Conservation (phyloP, 352 stramenopile species). For the Saprolegnia diclina region DNA sequence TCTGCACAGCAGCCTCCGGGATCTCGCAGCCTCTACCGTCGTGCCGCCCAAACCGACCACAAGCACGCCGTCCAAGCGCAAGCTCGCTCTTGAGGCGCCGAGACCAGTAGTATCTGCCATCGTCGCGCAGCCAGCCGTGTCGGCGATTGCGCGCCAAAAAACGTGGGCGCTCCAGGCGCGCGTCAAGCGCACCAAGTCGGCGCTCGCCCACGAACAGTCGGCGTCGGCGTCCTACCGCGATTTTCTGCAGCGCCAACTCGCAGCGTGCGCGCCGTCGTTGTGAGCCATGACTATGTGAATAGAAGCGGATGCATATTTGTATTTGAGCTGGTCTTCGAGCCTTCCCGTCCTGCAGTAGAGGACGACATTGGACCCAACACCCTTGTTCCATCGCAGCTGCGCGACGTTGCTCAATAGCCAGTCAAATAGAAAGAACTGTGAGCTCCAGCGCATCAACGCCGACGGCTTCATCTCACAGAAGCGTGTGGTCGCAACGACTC, state of each 20-base stretch:
- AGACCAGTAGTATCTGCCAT: too few species aligned
- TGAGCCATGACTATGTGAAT: background rate
- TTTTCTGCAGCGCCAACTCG: constrained; percentile 1
- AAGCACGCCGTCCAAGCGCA: background rate
- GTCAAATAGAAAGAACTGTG: too few species aligned
- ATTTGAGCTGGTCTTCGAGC: too few species aligned
- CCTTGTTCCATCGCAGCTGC: too few species aligned
- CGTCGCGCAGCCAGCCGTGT: too few species aligned
- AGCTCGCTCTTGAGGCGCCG: background rate
- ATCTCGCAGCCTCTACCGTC: background rate
- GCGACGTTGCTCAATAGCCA: too few species aligned
- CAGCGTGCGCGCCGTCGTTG: background rate
- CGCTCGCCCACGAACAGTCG: background rate
- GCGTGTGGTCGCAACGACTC: too few species aligned
- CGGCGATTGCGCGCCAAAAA: background rate
- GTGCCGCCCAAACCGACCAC: background rate
- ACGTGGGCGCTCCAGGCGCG: background rate
- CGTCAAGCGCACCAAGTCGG: constrained; percentile 3
- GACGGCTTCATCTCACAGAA: too few species aligned
- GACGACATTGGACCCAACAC: background rate
- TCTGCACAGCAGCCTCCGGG: background rate
- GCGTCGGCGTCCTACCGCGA: background rate
- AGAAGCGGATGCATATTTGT: constrained; percentile 6
- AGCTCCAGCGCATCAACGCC: too few species aligned
- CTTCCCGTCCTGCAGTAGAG: background rate